Conservation (phyloP, 352 stramenopile genomes). For the Pythium dissimile region DNA sequence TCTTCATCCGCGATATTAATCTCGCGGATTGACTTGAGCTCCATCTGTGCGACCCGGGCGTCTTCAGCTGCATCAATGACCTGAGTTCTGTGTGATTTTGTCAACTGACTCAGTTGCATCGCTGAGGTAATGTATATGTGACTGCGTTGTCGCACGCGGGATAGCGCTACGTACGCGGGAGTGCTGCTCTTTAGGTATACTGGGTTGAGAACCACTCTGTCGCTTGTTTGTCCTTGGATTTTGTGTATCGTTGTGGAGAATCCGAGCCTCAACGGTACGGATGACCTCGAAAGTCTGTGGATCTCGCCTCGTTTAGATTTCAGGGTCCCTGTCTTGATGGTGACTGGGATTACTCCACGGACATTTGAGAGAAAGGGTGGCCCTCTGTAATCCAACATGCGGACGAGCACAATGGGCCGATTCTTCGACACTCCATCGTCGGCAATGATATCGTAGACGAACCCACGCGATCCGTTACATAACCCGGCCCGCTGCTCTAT, state of each 20-base stretch:
- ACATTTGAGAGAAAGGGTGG: conserved; percentile 2
- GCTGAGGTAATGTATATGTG: background rate
- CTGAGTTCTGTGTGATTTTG: too few relatives aligned
- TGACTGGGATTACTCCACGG: background rate
- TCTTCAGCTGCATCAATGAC: too few relatives aligned
- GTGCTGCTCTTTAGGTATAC: background rate
- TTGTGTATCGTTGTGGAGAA: conserved; percentile 17
- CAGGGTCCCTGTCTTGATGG: background rate
- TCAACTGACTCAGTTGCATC: background rate
- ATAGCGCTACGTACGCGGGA: conserved; percentile 9
- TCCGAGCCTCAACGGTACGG: conserved; percentile 3
- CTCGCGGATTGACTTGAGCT: too few relatives aligned
- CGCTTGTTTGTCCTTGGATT: conserved; percentile 7
- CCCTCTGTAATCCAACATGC: conserved; percentile 6
- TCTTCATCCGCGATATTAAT: too few relatives aligned
- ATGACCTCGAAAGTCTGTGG: background rate
- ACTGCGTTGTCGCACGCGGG: background rate
- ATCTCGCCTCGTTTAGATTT: background rate
- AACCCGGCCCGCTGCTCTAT: background rate
- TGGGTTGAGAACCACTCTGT: conserved; percentile 1
- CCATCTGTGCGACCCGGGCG: too few relatives aligned
- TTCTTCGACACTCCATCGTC: background rate
- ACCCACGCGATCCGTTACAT: conserved; percentile 4
- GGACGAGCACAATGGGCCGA: conserved; percentile 1
- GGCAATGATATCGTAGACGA: conserved; percentile 3